Evolutionary conservation across 176 grass and related monocot species (phyloP).

Genomic region (Echinochloa phyllopogon): DNA sequence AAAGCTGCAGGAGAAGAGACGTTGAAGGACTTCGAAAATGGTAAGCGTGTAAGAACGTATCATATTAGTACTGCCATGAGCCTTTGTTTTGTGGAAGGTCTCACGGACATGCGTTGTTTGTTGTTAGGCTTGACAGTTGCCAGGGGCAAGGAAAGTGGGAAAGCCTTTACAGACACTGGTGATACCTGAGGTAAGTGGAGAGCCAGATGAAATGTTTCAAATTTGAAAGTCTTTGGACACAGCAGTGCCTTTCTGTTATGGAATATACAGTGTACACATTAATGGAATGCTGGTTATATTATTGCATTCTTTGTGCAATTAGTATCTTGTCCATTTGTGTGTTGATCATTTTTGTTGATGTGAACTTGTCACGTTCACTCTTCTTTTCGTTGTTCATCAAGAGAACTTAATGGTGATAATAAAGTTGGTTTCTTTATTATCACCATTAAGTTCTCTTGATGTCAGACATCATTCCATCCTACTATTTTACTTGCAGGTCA

Average conservation of each 20-base stretch:
- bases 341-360: too few species aligned
- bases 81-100: neutral
- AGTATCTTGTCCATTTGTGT: too few species aligned
- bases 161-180: neutral
- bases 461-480: constrained; percentile 1
- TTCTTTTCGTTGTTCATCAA: too few species aligned
- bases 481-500: neutral
- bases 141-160: neutral
- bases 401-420: too few species aligned
- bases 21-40: neutral
- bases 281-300: too few species aligned
- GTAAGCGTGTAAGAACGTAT: neutral
- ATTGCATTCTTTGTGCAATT: too few species aligned
- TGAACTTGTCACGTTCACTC: too few species aligned
- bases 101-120: neutral
- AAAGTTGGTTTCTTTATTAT: neutral
- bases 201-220: neutral
- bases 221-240: too few species aligned
- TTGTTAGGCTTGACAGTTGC: neutral
- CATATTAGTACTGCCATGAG: neutral
- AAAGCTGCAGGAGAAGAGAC: neutral
- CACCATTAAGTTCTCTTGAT: neutral
- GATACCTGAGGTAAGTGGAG: neutral
- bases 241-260: too few species aligned
- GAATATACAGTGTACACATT: too few species aligned